Percentiles rank a stretch among this genome's conserved stretches.
phyloP scores from a whole-genome alignment of 768 basidiomycete genomes.

The Phanerochaete sordida region DNA sequence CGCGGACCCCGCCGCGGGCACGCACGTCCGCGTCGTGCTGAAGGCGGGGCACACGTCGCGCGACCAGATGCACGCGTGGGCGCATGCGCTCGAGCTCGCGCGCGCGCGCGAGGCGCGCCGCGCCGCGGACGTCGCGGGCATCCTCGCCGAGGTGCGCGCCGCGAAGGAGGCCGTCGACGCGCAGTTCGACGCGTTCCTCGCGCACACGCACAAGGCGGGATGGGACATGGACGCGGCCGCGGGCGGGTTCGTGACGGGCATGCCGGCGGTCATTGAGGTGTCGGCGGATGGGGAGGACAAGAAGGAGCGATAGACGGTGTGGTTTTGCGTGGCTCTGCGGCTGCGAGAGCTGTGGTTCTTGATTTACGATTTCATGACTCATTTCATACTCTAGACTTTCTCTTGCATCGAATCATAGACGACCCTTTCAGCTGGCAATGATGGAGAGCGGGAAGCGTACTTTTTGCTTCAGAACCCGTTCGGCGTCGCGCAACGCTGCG shows the following conservation, averaged over 20 bases:
- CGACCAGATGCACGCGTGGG: conserved; percentile 60
- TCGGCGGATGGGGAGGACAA: background rate
- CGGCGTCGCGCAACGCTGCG: too few species aligned
- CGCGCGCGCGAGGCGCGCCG: background rate
- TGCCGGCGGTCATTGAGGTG: conserved; percentile 15
- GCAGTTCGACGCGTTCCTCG: conserved; percentile 17
- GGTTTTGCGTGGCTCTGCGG: background rate
- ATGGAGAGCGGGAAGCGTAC: too few species aligned
- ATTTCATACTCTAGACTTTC: background rate
- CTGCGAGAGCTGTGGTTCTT: background rate
- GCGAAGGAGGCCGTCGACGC: conserved; percentile 11
- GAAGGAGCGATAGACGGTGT: background rate
- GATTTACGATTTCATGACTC: background rate
- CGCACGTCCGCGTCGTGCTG: conserved; percentile 42
- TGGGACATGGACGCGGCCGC: conserved; percentile 25
- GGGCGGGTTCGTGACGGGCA: conserved; percentile 18
- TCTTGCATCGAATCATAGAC: too few species aligned
- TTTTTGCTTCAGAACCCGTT: too few species aligned
- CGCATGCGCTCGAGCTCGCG: conserved; percentile 23
- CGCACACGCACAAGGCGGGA: conserved; percentile 10
- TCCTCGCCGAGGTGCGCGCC: conserved; percentile 11
- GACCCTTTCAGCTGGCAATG: too few species aligned
- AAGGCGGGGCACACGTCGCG: conserved; percentile 43
- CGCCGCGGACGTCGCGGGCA: conserved; percentile 1
- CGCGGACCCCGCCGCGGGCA: conserved; percentile 9